Conservation (phyloP, 352 stramenopile species). For the Porosira glacialis region DNA sequence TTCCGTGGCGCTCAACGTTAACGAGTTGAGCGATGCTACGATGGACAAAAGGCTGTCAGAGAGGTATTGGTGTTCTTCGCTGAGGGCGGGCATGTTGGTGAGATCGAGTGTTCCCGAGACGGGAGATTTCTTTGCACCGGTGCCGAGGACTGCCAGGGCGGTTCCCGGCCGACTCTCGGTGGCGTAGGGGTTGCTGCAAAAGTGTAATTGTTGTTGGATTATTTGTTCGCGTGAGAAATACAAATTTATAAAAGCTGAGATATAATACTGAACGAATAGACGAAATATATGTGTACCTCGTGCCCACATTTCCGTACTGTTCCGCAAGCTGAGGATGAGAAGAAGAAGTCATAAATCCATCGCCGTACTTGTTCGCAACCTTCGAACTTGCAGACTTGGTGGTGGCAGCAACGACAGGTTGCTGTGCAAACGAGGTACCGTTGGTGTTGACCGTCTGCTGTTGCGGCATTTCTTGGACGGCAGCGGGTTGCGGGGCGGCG, state of each 20-base stretch:
- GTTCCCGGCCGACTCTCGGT: conserved; percentile 62
- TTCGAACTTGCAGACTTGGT: conserved; percentile 18
- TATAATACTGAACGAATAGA: too few relatives aligned
- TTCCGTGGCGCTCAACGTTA: conserved; percentile 52
- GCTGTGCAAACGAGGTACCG: conserved; percentile 7
- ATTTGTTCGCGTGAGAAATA: too few relatives aligned
- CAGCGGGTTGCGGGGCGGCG: not conserved
- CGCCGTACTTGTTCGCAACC: conserved; percentile 78
- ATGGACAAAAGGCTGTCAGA: conserved; percentile 68
- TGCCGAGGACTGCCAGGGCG: conserved; percentile 42
- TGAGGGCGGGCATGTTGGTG: conserved; percentile 46
- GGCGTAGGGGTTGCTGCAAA: conserved; percentile 75
- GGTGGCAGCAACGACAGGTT: conserved; percentile 1
- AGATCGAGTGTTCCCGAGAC: conserved; percentile 64
- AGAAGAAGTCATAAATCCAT: conserved; percentile 80
- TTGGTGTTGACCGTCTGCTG: conserved; percentile 13
- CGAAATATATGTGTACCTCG: conserved; percentile 43
- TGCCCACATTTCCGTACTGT: conserved; percentile 81
- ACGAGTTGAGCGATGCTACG: conserved; percentile 50
- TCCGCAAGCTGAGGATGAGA: conserved; percentile 77
- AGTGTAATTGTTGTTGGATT: too few relatives aligned
- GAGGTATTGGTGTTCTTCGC: conserved; percentile 64
- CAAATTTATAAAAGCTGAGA: too few relatives aligned
- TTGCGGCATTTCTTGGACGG: too few relatives aligned
- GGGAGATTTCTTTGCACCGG: conserved; percentile 49